Conservation (phyloP, 2,329 filamentous ascomycete genomes). For the Aspergillus floridensis region DNA sequence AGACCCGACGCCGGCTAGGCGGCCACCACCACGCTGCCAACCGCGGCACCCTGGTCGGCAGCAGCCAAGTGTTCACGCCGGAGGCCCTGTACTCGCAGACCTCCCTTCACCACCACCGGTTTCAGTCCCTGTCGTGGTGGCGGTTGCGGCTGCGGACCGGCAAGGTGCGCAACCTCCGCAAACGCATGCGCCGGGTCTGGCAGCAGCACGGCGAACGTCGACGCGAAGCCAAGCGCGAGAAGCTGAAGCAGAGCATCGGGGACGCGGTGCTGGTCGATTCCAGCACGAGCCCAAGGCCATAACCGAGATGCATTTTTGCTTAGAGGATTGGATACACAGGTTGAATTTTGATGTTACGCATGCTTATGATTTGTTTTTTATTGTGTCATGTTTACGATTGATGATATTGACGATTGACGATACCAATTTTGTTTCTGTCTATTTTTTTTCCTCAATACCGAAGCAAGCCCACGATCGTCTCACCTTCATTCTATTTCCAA, state of each 20-base stretch:
- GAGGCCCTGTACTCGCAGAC: conserved; percentile 31
- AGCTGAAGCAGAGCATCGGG: conserved; percentile 53
- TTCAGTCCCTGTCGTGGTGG: conserved; percentile 39
- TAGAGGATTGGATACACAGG: background rate
- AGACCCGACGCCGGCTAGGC: conserved; percentile 26
- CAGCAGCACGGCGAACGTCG: conserved; percentile 45
- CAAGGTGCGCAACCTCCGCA: conserved; percentile 50
- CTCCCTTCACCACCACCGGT: conserved; percentile 30
- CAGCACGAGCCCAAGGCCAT: conserved; percentile 17
- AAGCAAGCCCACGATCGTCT: background rate
- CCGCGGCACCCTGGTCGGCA: conserved; percentile 31
- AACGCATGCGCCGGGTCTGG: conserved; percentile 45
- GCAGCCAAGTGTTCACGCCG: conserved; percentile 25
- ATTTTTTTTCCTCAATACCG: background rate
- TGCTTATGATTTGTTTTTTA: background rate
- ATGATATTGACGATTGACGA: conserved; percentile 3
- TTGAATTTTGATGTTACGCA: background rate
- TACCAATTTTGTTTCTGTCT: conserved; percentile 14
- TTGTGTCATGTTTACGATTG: background rate
- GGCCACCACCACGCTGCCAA: conserved; percentile 25
- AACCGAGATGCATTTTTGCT: background rate
- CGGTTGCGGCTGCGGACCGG: conserved; percentile 52
- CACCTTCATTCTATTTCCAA: background rate
- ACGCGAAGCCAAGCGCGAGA: conserved; percentile 53
- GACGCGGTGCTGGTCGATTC: conserved; percentile 20